phyloP scores from a whole-genome alignment of 2,329 filamentous ascomycete genomes.

The Colletotrichum incanum region DNA sequence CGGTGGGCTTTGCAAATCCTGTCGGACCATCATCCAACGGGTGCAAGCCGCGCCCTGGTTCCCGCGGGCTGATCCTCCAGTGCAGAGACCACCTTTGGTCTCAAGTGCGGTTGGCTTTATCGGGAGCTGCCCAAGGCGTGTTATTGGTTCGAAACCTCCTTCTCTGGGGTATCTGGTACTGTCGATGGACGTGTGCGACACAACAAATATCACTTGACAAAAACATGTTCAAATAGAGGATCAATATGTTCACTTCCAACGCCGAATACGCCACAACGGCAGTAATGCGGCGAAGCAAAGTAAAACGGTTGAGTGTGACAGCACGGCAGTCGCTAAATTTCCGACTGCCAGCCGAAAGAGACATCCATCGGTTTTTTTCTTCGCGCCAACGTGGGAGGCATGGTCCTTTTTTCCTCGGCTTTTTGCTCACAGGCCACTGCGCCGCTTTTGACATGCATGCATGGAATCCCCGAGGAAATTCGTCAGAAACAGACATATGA shows the following conservation, averaged over 20 bases:
- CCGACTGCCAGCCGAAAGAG: conserved; percentile 8
- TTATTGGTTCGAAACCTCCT: not conserved
- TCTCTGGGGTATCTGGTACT: not conserved
- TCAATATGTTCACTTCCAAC: not conserved
- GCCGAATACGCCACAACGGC: not conserved
- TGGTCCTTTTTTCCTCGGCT: conserved; percentile 4
- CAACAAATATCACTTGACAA: not conserved
- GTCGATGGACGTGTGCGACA: not conserved
- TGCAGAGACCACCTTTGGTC: conserved; percentile 14
- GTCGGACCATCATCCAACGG: not conserved
- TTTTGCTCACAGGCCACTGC: not conserved
- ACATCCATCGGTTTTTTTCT: conserved; percentile 11
- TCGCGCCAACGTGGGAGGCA: conserved; percentile 20
- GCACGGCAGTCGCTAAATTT: conserved; percentile 31
- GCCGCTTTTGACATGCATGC: not conserved
- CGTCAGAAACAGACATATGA: not conserved
- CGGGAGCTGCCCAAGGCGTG: not conserved
- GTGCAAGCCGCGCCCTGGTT: conserved; percentile 14
- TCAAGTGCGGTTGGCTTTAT: conserved; percentile 1
- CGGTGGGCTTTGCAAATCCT: conserved; percentile 16
- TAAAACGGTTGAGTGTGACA: conserved; percentile 4
- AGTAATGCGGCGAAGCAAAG: not conserved
- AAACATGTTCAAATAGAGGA: not conserved
- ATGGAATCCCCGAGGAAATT: not conserved
- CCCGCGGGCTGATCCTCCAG: conserved; percentile 4